Evolutionary conservation across 768 basidiomycete species (phyloP).

Genomic region (Crassisporium funariophilum): DNA sequence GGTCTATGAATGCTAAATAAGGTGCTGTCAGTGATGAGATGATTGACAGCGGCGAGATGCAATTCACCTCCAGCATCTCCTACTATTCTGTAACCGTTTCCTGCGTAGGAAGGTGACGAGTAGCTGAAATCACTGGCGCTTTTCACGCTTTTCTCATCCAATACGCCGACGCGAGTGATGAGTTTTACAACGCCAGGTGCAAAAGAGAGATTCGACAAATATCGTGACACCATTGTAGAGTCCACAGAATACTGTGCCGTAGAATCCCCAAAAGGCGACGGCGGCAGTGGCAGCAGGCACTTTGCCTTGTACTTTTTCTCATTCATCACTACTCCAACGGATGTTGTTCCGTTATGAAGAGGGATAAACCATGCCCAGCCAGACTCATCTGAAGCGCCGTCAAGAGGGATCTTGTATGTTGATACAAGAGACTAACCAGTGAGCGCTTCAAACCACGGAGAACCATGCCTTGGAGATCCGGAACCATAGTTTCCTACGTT

Average conservation of each 20-base stretch:
- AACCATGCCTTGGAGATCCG: slow-evolving; percentile 52
- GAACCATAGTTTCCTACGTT: slow-evolving; percentile 52
- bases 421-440: slow-evolving; percentile 45
- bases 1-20: slow-evolving; percentile 58
- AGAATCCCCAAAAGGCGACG: slow-evolving; percentile 30
- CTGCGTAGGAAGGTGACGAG: slow-evolving; percentile 59
- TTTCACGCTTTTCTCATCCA: slow-evolving; percentile 46
- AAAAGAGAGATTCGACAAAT: slow-evolving; percentile 45
- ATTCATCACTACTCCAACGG: slow-evolving; percentile 64
- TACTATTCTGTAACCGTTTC: slow-evolving; percentile 56
- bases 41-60: background rate
- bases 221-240: slow-evolving; percentile 39
- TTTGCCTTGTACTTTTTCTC: slow-evolving; percentile 49
- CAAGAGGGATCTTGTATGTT: slow-evolving; percentile 3
- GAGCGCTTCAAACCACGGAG: slow-evolving; percentile 73
- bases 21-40: slow-evolving; percentile 2
- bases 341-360: slow-evolving; percentile 63
- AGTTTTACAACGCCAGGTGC: slow-evolving; percentile 49
- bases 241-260: slow-evolving; percentile 23
- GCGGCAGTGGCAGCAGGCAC: slow-evolving; percentile 26
- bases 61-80: slow-evolving; percentile 66
- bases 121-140: slow-evolving; percentile 67
- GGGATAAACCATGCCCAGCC: slow-evolving; percentile 78
- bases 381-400: slow-evolving; percentile 50
- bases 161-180: slow-evolving; percentile 38